Evolutionary conservation across 2,329 filamentous ascomycete genomes (phyloP), one percentile per base, ranked within the genome.

Genomic region (Tolypocladium ovalisporum): DNA sequence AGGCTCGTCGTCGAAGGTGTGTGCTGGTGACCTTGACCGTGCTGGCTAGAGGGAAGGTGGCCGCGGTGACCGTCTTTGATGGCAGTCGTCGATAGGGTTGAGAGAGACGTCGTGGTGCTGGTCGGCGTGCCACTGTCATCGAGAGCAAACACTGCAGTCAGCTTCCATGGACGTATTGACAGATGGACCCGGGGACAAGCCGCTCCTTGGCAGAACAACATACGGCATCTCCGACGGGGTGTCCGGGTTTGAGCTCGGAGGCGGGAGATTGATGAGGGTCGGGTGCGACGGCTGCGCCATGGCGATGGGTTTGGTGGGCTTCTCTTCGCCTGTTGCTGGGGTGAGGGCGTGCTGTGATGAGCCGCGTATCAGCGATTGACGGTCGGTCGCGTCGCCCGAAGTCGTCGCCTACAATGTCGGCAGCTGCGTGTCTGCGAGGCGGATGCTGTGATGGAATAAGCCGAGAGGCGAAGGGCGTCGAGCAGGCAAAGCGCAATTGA

Each of bases 31-130:
- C 81, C 76, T 54, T 84, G 83, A 60, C 78, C 77, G 57, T 81
- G 78, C 58, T 72, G 65, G 10, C 68, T 68, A 27, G 61, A 80
- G 34, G 85, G 83, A 34, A 87, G 80, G 68, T 91, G 85, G 62
- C 93, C 93, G 60, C 90, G 89, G 68, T 97, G 90, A 65, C 93
- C 93, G 70, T 97, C 93, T 74, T 97, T 96, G 79, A 96, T 96
- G 55, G 93, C 93, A 15, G 90, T 94, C 22, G 93, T 97, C 19
- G 90, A 96, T 53, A 97, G 82, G 44, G 91, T 87, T 32, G 90
- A 96, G 67, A 97, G 86, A 55, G 91, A 95, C 15, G 92, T 97
- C 4, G 90, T 95, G 44, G 89, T 88, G 63, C 90, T 96, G 63
- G 94, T 97, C 3, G 93, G 93, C 3, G 93, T 97, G 67, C 93